A percentile compares a stretch with the other conserved stretches of the same genome.
Evolutionary conservation across 139 green algal species (phyloP).

Genomic region (Spirogloea muscicola): DNA sequence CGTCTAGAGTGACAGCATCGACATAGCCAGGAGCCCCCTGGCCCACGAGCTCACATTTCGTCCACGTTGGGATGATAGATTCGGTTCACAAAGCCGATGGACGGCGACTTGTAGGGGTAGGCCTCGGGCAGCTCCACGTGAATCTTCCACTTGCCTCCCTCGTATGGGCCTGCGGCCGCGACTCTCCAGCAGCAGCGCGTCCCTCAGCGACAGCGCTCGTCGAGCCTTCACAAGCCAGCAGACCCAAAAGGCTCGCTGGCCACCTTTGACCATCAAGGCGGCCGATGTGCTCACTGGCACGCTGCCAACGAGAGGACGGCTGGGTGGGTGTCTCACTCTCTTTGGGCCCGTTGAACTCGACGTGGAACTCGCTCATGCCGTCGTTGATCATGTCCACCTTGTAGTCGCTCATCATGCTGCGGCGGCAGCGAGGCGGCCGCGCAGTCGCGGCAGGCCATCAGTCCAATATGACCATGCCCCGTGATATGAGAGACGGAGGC

Average conservation of each 20-base stretch:
- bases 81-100: constrained; percentile 96
- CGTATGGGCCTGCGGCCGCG: constrained; percentile 71
- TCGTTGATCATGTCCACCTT: constrained; percentile 94
- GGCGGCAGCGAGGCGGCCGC: too few species aligned
- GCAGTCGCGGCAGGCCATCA: background rate
- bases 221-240: too few species aligned
- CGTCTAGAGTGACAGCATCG: too few species aligned
- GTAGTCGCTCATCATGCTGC: constrained; percentile 91
- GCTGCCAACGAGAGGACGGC: too few species aligned
- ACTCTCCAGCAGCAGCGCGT: too few species aligned
- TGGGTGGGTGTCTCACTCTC: too few species aligned
- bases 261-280: too few species aligned
- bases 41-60: constrained; percentile 75
- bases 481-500: constrained; percentile 10
- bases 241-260: too few species aligned
- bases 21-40: too few species aligned
- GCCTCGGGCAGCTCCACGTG: constrained; percentile 94
- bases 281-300: too few species aligned
- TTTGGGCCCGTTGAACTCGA: constrained; percentile 83
- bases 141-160: constrained; percentile 89
- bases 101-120: constrained; percentile 88
- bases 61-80: constrained; percentile 99
- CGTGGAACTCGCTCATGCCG: constrained; percentile 88
- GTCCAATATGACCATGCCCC: background rate
- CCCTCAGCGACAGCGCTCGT: too few species aligned